These are phyloP conservation scores for Mucor velutinosus DNA, from an alignment of 371 early-diverging fungal species.

Conservation along the genomic window DNA sequence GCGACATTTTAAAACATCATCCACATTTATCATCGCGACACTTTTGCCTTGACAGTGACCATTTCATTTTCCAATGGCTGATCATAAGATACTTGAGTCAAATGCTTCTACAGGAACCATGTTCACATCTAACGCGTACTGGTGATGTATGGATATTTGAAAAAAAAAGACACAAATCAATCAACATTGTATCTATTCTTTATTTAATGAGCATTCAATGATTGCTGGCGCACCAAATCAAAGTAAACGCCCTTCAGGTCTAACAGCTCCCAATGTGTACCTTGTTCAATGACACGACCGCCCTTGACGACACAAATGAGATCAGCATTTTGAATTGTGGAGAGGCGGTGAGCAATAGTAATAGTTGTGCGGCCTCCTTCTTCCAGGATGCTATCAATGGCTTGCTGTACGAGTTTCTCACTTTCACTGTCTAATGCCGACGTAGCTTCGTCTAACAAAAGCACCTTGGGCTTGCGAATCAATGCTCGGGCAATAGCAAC, in stretches of 20 bases:
- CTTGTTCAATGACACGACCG: constrained; percentile 80
- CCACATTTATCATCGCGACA: background rate
- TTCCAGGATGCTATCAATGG: constrained; percentile 74
- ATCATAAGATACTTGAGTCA: no score
- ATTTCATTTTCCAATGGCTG: no score
- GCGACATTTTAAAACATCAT: background rate
- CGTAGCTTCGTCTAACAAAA: constrained; percentile 97
- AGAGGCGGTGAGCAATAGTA: constrained; percentile 73
- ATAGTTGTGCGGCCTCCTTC: constrained; percentile 67
- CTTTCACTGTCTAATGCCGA: constrained; percentile 88
- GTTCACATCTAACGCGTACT: no score
- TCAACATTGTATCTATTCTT: background rate
- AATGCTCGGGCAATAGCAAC: constrained; percentile 72
- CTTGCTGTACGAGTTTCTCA: constrained; percentile 88
- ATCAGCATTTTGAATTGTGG: constrained; percentile 79
- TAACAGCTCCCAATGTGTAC: constrained; percentile 78
- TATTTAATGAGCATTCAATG: constrained; percentile 37
- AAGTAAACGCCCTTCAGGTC: constrained; percentile 40
- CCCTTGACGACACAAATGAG: constrained; percentile 74
- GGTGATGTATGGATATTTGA: no score
- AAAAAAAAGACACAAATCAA: background rate
- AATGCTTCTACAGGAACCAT: no score
- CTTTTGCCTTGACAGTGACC: background rate
- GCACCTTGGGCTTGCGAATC: constrained; percentile 82
- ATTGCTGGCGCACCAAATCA: constrained; percentile 45